Base-by-base conservation (phyloP, 495 filamentous ascomycete genomes). In the Pyronema omphalodes region DNA sequence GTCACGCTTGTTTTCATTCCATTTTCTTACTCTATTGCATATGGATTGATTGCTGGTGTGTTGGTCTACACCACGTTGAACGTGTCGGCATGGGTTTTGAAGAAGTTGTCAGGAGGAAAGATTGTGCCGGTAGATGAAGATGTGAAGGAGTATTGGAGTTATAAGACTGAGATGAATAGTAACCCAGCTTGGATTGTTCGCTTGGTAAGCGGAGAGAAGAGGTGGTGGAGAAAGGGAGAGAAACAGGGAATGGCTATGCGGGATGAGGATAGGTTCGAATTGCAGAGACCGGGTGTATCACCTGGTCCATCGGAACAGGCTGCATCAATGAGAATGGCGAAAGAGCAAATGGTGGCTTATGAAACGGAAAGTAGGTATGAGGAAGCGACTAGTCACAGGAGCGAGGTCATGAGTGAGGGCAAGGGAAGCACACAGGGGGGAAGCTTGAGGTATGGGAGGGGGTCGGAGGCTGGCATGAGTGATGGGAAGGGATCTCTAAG, bases 1-100 rank as follows among this genome's bases (percentile, higher is more conserved):
- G 64, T 88, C 35, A 86, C 83, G 23, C 80, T 89, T 56, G 76
- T 76, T 58, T 67, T 84, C 60, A 88, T 89, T 84, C 83, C 83
- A n/a, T 88, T 88, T 69, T 87, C 82, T 17, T 64, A 64, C 57
- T 83, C 77, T 48, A 86, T 87, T 59, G 81, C 82, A 9, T 81
- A 87, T 62, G 83, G 83, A 17, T 73, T 86, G 34, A 83, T 88
- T 53, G 82, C 81, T 3, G 84, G 84, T 37, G 84, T 89, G 59
- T 70, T 81, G 51, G 73, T 78, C 53, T 89, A 88, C 61, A 78
- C 78, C 51, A 59, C 77, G 39, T 66, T 89, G 56, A 89, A 89
- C 66, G 69, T 68, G 0, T 60, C 71, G 23, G 75, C 78, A 0
- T 86, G 76, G 76, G 11, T 82, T 37, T 69, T 88, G 48, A 76